Conservation (phyloP, 805 yeast species). For the Yamadazyma laniorum region DNA sequence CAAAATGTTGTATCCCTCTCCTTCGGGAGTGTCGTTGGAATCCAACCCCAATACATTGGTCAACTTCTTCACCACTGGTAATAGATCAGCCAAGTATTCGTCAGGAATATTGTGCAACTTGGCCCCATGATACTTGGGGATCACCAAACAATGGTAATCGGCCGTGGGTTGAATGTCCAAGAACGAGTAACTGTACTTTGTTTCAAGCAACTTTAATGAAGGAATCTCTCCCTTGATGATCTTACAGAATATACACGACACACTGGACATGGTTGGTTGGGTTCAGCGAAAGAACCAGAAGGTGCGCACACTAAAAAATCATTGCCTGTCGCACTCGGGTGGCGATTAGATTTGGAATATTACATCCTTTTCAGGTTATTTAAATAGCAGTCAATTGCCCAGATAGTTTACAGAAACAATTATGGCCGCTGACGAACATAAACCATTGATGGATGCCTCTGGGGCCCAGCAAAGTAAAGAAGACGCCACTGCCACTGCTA, state of each 20-base stretch:
- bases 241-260: constrained; percentile 87
- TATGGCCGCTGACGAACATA: constrained; percentile 8
- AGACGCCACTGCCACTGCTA: constrained; percentile 90
- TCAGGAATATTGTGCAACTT: constrained; percentile 91
- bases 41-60: constrained; percentile 70
- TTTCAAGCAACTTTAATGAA: constrained; percentile 83
- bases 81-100: constrained; percentile 78
- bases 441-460: constrained; percentile 52
- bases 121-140: constrained; percentile 93
- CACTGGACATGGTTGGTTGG: constrained; percentile 23
- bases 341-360: constrained; percentile 7
- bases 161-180: constrained; percentile 92
- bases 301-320: background rate
- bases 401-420: background rate
- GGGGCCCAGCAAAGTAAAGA: constrained; percentile 56
- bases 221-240: constrained; percentile 96
- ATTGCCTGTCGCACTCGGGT: constrained; percentile 5
- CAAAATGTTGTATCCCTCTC: constrained; percentile 79
- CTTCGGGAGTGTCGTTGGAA: constrained; percentile 56
- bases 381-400: no score
- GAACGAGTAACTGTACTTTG: constrained; percentile 78
- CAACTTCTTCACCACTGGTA: constrained; percentile 86
- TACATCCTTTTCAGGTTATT: background rate
- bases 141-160: constrained; percentile 82
- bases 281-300: background rate